These are phyloP conservation scores for Botrytis fabae DNA, from an alignment of 2,329 filamentous ascomycete genomes.

Conservation along the genomic window DNA sequence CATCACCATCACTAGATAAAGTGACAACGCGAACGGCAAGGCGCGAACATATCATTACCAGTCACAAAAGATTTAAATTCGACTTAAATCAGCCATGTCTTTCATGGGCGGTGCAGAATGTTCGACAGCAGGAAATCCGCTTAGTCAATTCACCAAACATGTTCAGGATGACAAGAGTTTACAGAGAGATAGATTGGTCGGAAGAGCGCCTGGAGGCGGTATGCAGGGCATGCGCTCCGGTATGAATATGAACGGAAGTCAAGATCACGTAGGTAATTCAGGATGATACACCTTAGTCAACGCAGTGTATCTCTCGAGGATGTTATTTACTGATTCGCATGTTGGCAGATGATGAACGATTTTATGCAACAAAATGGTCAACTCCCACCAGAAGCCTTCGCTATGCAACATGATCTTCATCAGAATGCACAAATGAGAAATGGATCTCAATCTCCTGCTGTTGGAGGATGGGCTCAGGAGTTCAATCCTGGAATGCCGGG, in stretches of 20 bases:
- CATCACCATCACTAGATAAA: neutral
- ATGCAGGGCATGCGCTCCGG: conserved; percentile 73
- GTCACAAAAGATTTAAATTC: neutral
- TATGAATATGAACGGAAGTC: conserved; percentile 50
- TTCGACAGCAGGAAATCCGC: conserved; percentile 91
- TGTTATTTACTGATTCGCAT: conserved; percentile 19
- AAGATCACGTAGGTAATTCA: conserved; percentile 63
- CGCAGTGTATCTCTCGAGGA: neutral
- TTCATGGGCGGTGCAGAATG: conserved; percentile 96
- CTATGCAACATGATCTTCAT: conserved; percentile 40
- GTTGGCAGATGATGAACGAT: conserved; percentile 81
- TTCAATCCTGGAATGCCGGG: conserved; percentile 58
- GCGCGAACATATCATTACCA: neutral
- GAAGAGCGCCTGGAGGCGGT: conserved; percentile 67
- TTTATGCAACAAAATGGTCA: conserved; percentile 80
- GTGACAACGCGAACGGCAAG: neutral
- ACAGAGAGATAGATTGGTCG: conserved; percentile 84
- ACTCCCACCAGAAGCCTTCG: conserved; percentile 46
- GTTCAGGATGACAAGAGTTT: conserved; percentile 94
- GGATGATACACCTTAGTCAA: neutral
- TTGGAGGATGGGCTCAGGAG: conserved; percentile 61
- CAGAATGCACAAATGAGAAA: conserved; percentile 34
- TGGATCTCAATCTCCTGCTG: conserved; percentile 41
- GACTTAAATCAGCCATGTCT: conserved; percentile 62
- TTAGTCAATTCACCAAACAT: conserved; percentile 97